Evolutionary conservation across 1,284 basidiomycete genomes (phyloP).

Genomic region (Rhizoctonia solani): DNA sequence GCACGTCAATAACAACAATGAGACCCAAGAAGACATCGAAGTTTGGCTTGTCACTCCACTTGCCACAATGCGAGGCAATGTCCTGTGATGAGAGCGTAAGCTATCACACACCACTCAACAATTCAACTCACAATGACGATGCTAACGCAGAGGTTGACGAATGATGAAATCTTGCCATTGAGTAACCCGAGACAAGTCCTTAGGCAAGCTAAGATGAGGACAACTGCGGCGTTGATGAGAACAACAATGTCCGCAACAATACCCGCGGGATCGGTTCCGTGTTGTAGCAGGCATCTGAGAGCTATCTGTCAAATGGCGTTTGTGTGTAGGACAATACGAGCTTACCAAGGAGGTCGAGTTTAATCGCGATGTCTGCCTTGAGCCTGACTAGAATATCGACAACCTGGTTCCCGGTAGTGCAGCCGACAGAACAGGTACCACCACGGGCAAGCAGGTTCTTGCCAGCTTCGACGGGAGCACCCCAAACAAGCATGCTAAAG

Average conservation of each 20-base stretch:
- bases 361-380: constrained; percentile 2
- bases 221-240: constrained; percentile 20
- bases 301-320: not conserved
- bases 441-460: constrained; percentile 9
- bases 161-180: constrained; percentile 4
- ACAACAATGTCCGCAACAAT: constrained; percentile 18
- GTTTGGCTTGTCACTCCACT: constrained; percentile 29
- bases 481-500: constrained; percentile 19
- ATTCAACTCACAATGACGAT: constrained; percentile 13
- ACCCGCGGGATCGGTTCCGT: constrained; percentile 4
- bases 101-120: not conserved
- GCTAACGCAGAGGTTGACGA: constrained; percentile 16
- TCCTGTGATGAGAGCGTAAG: not conserved
- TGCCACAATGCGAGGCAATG: constrained; percentile 19
- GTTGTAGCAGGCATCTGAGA: constrained; percentile 20
- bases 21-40: constrained; percentile 10
- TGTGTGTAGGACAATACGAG: not conserved
- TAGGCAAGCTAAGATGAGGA: not conserved
- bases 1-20: constrained; percentile 18
- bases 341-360: constrained; percentile 15
- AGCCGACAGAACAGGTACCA: constrained; percentile 13
- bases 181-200: constrained; percentile 17
- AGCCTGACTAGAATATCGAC: constrained; percentile 14
- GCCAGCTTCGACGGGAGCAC: not conserved
- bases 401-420: not conserved